Evolutionary conservation across 768 basidiomycete genomes (phyloP).

Genomic region (Auricularia cornea): DNA sequence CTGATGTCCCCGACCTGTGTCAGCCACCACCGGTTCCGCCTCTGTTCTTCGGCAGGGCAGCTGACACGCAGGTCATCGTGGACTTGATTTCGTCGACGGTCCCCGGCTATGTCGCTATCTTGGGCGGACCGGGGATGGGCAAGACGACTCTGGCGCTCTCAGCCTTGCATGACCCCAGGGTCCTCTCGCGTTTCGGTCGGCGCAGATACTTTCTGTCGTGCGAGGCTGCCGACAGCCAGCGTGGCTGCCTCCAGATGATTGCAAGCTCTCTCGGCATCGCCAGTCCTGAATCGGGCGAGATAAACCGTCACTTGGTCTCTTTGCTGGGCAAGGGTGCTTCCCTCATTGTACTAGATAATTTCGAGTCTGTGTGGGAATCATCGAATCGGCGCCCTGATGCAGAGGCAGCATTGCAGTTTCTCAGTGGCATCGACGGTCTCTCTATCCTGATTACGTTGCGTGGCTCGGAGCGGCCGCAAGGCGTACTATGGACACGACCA

Average conservation of each 20-base stretch:
- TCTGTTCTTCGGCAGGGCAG: neutral
- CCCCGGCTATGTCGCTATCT: conserved; percentile 9
- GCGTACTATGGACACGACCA: neutral
- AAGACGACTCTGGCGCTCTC: conserved; percentile 31
- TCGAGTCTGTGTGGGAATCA: neutral
- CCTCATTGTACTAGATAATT: neutral
- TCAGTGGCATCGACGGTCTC: neutral
- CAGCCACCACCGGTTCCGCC: neutral
- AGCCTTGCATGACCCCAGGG: conserved; percentile 18
- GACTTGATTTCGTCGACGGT: neutral
- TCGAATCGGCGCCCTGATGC: neutral
- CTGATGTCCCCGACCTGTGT: too few species aligned
- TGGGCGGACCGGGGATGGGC: conserved; percentile 30
- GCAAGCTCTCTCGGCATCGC: neutral
- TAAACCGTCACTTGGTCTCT: neutral
- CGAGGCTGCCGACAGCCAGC: conserved; percentile 6
- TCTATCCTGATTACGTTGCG: neutral
- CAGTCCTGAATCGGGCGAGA: neutral
- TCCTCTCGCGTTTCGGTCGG: conserved; percentile 17
- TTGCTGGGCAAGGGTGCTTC: conserved; percentile 11
- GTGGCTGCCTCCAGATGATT: neutral
- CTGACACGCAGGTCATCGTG: neutral
- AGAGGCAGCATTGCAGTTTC: neutral
- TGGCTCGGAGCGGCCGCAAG: neutral
- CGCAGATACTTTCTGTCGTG: conserved; percentile 28